Evolutionary conservation across 352 stramenopile species (phyloP).

Genomic region (Globisporangium irregulare): DNA sequence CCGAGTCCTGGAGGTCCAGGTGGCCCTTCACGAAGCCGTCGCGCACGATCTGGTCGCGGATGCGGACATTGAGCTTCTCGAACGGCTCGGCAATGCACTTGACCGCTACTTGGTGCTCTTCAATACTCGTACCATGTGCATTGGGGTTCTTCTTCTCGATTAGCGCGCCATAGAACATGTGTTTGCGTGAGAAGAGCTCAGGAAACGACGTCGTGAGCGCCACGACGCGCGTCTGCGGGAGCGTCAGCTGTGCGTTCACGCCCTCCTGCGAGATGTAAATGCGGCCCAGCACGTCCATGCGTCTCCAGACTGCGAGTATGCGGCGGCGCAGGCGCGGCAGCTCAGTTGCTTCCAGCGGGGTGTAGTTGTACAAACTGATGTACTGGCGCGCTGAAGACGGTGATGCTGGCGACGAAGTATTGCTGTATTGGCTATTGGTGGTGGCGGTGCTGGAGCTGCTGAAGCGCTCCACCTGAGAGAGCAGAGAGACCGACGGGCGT

Average conservation of each 20-base stretch:
- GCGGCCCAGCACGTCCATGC: slow-evolving; percentile 49
- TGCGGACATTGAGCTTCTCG: slow-evolving; percentile 83
- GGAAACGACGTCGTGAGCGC: slow-evolving; percentile 44
- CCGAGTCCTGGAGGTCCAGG: slow-evolving; percentile 27
- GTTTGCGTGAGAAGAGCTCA: slow-evolving; percentile 5
- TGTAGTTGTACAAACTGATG: slow-evolving; percentile 48
- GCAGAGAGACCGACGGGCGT: neutral
- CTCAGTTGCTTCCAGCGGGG: slow-evolving; percentile 21
- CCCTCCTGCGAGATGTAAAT: slow-evolving; percentile 94
- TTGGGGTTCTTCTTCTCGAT: neutral
- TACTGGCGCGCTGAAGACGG: slow-evolving; percentile 23
- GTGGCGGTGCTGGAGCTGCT: neutral
- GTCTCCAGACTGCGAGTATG: slow-evolving; percentile 38
- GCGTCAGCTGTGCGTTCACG: slow-evolving; percentile 93
- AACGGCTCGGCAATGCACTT: slow-evolving; percentile 1
- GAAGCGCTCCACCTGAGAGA: neutral
- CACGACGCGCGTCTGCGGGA: slow-evolving; percentile 73
- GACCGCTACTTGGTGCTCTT: neutral
- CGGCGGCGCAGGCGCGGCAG: slow-evolving; percentile 32
- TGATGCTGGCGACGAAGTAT: neutral
- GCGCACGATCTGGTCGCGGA: slow-evolving; percentile 87
- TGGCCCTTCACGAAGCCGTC: slow-evolving; percentile 65
- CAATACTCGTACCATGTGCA: too few species aligned
- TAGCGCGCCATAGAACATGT: slow-evolving; percentile 9
- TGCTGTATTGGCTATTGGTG: neutral